Percentiles rank a stretch among this genome's conserved stretches.
Evolutionary conservation across 257 asterid species (phyloP).

Genomic region (Solanum peruvianum): DNA sequence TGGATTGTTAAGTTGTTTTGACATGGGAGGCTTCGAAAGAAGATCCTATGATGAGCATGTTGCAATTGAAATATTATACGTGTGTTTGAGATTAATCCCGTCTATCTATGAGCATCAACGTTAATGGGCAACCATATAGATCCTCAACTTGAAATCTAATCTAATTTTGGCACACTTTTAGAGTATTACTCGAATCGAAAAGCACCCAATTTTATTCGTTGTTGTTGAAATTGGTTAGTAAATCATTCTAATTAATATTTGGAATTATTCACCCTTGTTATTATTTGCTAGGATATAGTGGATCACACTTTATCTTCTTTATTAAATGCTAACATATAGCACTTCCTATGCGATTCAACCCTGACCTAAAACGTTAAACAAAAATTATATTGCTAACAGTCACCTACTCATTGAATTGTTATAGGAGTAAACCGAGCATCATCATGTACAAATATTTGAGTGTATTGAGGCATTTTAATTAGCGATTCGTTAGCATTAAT

Average conservation of each 20-base stretch:
- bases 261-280: neutral
- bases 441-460: too few species aligned
- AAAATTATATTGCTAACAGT: too few species aligned
- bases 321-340: neutral
- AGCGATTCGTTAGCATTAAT: too few species aligned
- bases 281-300: neutral
- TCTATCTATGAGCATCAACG: neutral
- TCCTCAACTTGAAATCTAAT: neutral
- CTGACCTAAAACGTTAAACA: neutral
- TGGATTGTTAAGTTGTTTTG: neutral
- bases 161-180: too few species aligned
- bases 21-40: neutral
- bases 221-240: neutral
- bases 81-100: neutral
- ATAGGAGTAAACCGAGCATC: neutral
- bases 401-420: neutral
- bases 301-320: neutral
- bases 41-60: neutral
- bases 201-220: too few species aligned
- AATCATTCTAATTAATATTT: neutral
- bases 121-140: neutral
- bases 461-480: too few species aligned
- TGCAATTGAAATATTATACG: neutral
- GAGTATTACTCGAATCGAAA: too few species aligned
- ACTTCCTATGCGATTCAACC: neutral